Base-by-base conservation (phyloP, 192 early-diverging fungal genomes). In the Kickxella alabastrina region DNA sequence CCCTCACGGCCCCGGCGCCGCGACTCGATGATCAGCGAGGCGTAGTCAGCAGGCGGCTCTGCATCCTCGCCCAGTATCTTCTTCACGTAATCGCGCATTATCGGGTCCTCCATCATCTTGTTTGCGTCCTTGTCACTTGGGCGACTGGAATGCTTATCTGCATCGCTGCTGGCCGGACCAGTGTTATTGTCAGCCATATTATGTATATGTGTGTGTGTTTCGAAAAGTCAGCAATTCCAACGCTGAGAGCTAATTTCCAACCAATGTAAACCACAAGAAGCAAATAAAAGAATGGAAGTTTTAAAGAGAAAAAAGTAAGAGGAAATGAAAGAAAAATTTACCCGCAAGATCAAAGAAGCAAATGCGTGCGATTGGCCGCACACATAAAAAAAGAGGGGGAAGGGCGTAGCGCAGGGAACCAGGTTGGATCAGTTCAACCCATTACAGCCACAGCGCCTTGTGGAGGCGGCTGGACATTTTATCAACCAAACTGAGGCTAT, bases 11-110 rank as follows among this genome's bases (percentile, higher is more conserved):
- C 71, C 3, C 71, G 63, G 19, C 59, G 51, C 41, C 71, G 50
- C 2, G 54, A 60, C 54, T 75, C 71, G 4, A 63, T 55, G 26
- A 75, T 53, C 36, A 75, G 22, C 15, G 46, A 39, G 12, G 56
- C 44, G 28, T 63, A 75, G 43, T 67, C 65, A 17, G 52, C 52
- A 9, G 71, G 71, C 32, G 59, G 34, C 37, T 75, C 65, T 1
- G 56, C 49, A 15, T 68, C 57, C 15, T 68, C 65, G 28, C 72
- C 72, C 17, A 75, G 52, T 21, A 68, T 68, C 52, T 60, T 75
- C 19, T 49, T 58, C 27, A 53, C 60, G 22, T 68, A 68, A 14
- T 57, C 57, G 18, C 59, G 43, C 64, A 75, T 55, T 18, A 68
- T 49, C 21, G 72, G 72, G 18, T 59, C 53, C 14, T 49, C 22